Percentiles rank a stretch among this genome's conserved stretches.
Evolutionary conservation across 2,329 filamentous ascomycete species (phyloP).

Genomic region (Cylindrodendrum hubeiense): DNA sequence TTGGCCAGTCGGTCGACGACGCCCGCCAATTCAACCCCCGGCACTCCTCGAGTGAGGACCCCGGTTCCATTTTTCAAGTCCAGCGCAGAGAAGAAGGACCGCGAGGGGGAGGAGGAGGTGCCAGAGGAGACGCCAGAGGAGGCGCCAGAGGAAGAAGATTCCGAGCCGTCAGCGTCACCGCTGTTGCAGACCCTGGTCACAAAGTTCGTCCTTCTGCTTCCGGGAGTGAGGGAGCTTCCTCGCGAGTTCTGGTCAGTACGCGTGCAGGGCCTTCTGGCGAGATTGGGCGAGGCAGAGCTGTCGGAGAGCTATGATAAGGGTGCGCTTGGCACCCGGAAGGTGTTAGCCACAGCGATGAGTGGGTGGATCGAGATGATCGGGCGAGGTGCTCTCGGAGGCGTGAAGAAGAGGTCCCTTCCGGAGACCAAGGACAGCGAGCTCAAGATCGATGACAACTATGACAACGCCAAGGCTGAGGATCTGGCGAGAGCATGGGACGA

Average conservation of each 20-base stretch:
- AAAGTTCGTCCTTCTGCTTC: conserved; percentile 73
- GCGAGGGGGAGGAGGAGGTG: background rate
- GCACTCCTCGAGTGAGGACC: conserved; percentile 45
- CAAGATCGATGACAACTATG: conserved; percentile 59
- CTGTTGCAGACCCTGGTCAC: conserved; percentile 77
- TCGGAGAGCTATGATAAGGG: conserved; percentile 89
- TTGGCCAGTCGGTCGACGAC: conserved; percentile 40
- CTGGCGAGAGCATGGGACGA: conserved; percentile 75
- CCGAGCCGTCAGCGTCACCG: conserved; percentile 65
- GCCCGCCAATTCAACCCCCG: conserved; percentile 39
- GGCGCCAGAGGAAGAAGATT: conserved; percentile 41
- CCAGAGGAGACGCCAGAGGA: conserved; percentile 23
- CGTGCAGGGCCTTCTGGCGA: conserved; percentile 69
- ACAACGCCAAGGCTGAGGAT: conserved; percentile 69
- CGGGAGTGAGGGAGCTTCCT: conserved; percentile 73
- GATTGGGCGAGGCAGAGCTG: conserved; percentile 75
- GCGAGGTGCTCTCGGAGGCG: conserved; percentile 73
- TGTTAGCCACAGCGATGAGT: conserved; percentile 78
- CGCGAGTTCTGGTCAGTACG: conserved; percentile 75
- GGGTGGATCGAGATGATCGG: conserved; percentile 77
- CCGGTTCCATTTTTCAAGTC: conserved; percentile 33
- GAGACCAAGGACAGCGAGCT: conserved; percentile 10
- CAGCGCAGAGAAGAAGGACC: background rate
- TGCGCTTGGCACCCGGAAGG: conserved; percentile 79
- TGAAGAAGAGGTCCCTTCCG: conserved; percentile 30